Percentiles rank a stretch among this genome's conserved stretches.
Conservation (phyloP, 129 eudicot species). For the Dittrichia graveolens region DNA sequence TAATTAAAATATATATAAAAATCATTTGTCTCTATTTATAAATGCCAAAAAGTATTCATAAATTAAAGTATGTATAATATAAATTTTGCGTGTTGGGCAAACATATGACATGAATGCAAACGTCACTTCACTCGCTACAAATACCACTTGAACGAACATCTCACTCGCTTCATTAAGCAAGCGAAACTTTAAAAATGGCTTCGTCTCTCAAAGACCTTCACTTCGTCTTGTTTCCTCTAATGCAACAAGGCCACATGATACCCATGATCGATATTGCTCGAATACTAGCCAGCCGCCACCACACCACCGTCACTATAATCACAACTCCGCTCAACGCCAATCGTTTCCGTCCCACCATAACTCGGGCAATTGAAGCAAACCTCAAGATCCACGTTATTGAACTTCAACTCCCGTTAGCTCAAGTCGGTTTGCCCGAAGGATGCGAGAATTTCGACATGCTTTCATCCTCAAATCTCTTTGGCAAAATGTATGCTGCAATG, state of each 20-base stretch:
- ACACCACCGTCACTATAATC: slow-evolving; percentile 43
- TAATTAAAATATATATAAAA: too few relatives aligned
- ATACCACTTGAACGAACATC: neutral
- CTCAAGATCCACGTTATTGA: slow-evolving; percentile 43
- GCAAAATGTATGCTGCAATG: slow-evolving; percentile 41
- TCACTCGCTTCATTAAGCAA: neutral
- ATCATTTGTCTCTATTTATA: too few relatives aligned
- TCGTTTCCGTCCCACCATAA: slow-evolving; percentile 36
- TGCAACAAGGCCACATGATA: slow-evolving; percentile 74
- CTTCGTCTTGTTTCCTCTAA: slow-evolving; percentile 57
- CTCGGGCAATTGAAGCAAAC: slow-evolving; percentile 44
- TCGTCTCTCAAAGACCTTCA: slow-evolving; percentile 44
- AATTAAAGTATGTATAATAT: neutral
- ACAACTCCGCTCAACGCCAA: slow-evolving; percentile 61
- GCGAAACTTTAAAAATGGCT: slow-evolving; percentile 26
- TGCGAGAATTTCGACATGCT: slow-evolving; percentile 61
- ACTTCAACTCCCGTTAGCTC: slow-evolving; percentile 49
- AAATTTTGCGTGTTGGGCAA: slow-evolving; percentile 21
- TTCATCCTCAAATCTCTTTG: slow-evolving; percentile 35
- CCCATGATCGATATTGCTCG: slow-evolving; percentile 75
- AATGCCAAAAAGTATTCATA: neutral
- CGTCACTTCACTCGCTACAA: slow-evolving; percentile 15
- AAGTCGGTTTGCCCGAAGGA: slow-evolving; percentile 64
- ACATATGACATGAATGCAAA: slow-evolving; percentile 21
- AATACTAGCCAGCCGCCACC: slow-evolving; percentile 42